Base-by-base conservation (phyloP, 1,284 basidiomycete genomes). In the Pseudozyma pruni region DNA sequence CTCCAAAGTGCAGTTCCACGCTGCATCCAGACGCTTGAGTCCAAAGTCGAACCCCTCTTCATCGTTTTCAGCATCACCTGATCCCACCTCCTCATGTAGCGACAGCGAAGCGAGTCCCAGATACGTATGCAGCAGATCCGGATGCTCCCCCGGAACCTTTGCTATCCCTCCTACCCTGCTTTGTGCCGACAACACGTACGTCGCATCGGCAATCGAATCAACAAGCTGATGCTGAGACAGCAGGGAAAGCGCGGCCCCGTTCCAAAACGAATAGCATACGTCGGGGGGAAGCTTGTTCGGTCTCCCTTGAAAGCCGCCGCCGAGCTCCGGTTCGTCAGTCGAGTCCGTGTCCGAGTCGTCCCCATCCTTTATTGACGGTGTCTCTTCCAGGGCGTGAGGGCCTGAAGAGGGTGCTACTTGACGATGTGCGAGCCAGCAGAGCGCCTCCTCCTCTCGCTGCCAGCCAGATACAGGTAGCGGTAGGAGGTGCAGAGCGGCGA, bases 401-500 rank as follows among this genome's bases (percentile, higher is more conserved):
- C 37, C 4, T 9, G 16, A 20, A 5, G 45, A 33, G 8, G 49
- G 47, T 4, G 33, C 17, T 2, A 60, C 67, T 55, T 70, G 67
- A 17, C 67, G 60, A 55, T 63, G 67, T 1, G 45, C 37, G 3
- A 70, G 27, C 60, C 60, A 70, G 1, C 25, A 8, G 1, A 70
- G 14, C 2, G 60, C 45, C 8, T 55, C 47, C 3, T 52, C 44
- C 11, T 29, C 31, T 16, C 57, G 27, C 7, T 19, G n/a, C 63
- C 63, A 55, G 10, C 19, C 8, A 2, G 27, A 6, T 29, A 11
- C 11, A 11, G 27, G 6, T 29, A 20, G 66, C 2, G 44, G 35
- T n/a, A 44, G 49, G 0, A 96, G 86, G 29, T 87, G 82, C 3
- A 95, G 86, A 0, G 90, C 87, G 1, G 94, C 92, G 13, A 96